Evolutionary conservation across 768 basidiomycete genomes (phyloP).

Genomic region (Termitomyces sp.): DNA sequence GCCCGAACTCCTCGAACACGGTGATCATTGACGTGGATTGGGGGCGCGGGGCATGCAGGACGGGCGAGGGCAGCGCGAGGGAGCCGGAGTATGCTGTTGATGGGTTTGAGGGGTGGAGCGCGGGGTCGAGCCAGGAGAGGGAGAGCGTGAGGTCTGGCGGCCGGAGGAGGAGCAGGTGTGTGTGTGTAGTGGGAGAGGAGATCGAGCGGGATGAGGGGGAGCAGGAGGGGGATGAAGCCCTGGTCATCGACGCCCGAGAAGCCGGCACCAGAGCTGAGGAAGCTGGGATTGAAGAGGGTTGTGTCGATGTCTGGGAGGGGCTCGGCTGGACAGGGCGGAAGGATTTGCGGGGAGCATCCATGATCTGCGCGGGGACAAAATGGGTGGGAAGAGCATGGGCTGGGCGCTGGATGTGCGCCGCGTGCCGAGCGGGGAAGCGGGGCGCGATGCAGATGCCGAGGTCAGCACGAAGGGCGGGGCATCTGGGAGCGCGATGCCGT

Average conservation of each 20-base stretch:
- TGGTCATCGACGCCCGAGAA: conserved; percentile 3
- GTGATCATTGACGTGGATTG: conserved; percentile 9
- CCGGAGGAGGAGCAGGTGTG: conserved; percentile 12
- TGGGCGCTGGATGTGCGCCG: conserved; percentile 49
- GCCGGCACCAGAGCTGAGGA: conserved; percentile 6
- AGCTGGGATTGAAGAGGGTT: conserved; percentile 44
- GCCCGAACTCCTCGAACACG: conserved; percentile 10
- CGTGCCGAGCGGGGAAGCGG: conserved; percentile 41
- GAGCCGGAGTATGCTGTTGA: conserved; percentile 44
- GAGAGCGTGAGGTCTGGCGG: conserved; percentile 13
- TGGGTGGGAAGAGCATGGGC: conserved; percentile 31
- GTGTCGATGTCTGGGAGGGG: conserved; percentile 46
- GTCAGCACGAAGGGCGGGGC: too few relatives aligned
- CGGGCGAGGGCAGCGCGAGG: conserved; percentile 19
- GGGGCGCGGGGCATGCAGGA: conserved; percentile 23
- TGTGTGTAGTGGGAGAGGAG: conserved; percentile 7
- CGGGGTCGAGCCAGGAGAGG: conserved; percentile 11
- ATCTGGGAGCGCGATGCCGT: too few relatives aligned
- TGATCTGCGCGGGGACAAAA: too few relatives aligned
- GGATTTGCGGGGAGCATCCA: conserved; percentile 28
- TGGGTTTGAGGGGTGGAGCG: conserved; percentile 20
- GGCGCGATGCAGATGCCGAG: too few relatives aligned
- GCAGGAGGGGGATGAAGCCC: too few relatives aligned
- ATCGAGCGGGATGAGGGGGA: too few relatives aligned
- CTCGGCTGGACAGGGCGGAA: conserved; percentile 33